These are phyloP conservation scores for Rhododendron williamsianum DNA, from an alignment of 148 eudicot genomes.

Conservation along the genomic window DNA sequence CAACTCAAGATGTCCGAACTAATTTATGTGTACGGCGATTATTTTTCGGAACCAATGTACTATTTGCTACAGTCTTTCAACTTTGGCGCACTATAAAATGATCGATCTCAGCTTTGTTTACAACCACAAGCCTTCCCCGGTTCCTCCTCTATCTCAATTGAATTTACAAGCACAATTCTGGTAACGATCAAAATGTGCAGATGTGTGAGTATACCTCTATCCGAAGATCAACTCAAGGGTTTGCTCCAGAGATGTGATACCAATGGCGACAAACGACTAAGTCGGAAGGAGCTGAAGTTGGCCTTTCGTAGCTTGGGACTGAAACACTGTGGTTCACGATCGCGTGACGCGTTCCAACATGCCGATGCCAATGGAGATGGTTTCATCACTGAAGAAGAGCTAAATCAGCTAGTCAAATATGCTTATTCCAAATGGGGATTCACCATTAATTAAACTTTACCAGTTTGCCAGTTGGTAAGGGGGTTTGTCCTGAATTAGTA, in stretches of 20 bases:
- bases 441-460: background rate
- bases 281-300: slow-evolving; percentile 1
- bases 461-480: no score
- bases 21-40: no score
- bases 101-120: no score
- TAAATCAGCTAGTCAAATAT: background rate
- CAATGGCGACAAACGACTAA: background rate
- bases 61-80: no score
- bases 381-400: background rate
- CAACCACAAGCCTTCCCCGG: no score
- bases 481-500: no score
- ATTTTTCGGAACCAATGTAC: no score
- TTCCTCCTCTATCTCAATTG: no score
- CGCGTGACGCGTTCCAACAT: background rate
- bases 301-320: slow-evolving; percentile 4
- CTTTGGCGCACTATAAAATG: no score
- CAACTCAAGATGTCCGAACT: no score
- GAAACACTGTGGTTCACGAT: background rate
- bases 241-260: background rate
- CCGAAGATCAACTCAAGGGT: background rate
- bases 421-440: slow-evolving; percentile 8
- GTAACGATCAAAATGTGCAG: background rate
- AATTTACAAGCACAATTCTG: no score
- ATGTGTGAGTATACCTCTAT: background rate
- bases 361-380: slow-evolving; percentile 14